These are phyloP conservation scores for Silene noctiflora DNA, from an alignment of 179 eudicot species.

Conservation along the genomic window DNA sequence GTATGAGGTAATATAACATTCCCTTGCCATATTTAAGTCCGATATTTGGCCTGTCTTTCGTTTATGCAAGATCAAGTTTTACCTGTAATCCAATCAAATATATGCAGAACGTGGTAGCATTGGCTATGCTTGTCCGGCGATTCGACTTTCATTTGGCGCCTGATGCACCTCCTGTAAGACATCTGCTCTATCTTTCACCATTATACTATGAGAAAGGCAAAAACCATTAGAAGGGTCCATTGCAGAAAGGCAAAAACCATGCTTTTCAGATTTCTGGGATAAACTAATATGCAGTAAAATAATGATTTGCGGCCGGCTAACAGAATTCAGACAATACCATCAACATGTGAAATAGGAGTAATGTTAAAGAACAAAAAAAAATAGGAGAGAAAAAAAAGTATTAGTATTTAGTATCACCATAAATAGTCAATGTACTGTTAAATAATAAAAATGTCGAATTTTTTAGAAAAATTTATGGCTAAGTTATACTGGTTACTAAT, in stretches of 20 bases:
- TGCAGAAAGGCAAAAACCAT: neutral
- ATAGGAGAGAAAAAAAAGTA: neutral
- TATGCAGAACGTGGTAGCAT: slow-evolving; percentile 77
- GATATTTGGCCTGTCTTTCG: neutral
- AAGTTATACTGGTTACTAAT: neutral
- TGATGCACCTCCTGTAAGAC: slow-evolving; percentile 90
- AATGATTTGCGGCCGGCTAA: too few relatives aligned
- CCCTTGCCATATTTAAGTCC: neutral
- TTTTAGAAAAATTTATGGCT: neutral
- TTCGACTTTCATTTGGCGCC: slow-evolving; percentile 85
- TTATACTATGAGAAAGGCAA: neutral
- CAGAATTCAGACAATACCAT: too few relatives aligned
- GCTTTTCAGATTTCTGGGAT: too few relatives aligned
- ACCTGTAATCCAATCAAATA: slow-evolving; percentile 2
- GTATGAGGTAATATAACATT: slow-evolving; percentile 66
- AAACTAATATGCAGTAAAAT: too few relatives aligned
- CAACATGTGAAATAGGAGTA: too few relatives aligned
- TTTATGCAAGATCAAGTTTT: neutral
- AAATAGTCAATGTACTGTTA: neutral
- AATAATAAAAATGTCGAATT: neutral
- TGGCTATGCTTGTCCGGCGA: slow-evolving; percentile 85
- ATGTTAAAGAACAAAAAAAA: too few relatives aligned
- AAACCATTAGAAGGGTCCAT: too few relatives aligned
- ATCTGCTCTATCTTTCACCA: slow-evolving; percentile 2
- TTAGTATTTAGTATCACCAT: neutral